A percentile compares a stretch with the other conserved stretches of the same genome.
Evolutionary conservation across 495 filamentous ascomycete species (phyloP).

Genomic region (Penicillium daleae): DNA sequence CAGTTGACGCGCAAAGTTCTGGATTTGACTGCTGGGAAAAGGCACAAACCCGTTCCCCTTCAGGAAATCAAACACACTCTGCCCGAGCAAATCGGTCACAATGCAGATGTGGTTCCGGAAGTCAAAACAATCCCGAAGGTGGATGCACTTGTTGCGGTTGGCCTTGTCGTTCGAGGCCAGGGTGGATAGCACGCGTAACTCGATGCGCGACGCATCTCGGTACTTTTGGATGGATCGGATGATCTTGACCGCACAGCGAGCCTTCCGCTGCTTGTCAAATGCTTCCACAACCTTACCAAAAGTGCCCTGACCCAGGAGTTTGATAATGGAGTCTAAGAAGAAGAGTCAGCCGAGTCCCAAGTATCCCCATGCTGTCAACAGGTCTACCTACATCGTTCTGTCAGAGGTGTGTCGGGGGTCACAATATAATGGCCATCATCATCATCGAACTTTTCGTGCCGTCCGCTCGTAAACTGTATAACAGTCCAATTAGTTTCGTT

Average conservation of each 20-base stretch:
- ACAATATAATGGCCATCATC: constrained; percentile 98
- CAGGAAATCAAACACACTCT: constrained; percentile 97
- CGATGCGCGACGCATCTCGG: constrained; percentile 94
- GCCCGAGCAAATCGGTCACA: constrained; percentile 93
- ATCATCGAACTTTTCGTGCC: constrained; percentile 76
- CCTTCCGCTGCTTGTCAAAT: constrained; percentile 71
- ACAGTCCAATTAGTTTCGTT: constrained; percentile 12
- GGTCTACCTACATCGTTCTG: constrained; percentile 78
- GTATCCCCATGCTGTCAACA: background rate
- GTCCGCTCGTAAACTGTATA: constrained; percentile 45
- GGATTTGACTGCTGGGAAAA: constrained; percentile 99
- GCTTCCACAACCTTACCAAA: constrained; percentile 98
- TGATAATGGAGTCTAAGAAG: constrained; percentile 75
- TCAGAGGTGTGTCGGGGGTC: constrained; percentile 76
- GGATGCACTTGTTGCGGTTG: constrained; percentile 96
- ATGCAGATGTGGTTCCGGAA: constrained; percentile 98
- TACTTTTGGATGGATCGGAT: constrained; percentile 98
- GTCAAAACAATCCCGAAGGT: constrained; percentile 96
- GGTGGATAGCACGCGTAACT: constrained; percentile 89
- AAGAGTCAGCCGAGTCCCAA: background rate
- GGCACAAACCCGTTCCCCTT: constrained; percentile 94
- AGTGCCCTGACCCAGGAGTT: constrained; percentile 91
- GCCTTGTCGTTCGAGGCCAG: constrained; percentile 85
- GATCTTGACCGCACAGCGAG: constrained; percentile 92
- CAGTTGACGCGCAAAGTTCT: constrained; percentile 91